Conservation (phyloP, 805 yeast species). For the Myxozyma neglecta region DNA sequence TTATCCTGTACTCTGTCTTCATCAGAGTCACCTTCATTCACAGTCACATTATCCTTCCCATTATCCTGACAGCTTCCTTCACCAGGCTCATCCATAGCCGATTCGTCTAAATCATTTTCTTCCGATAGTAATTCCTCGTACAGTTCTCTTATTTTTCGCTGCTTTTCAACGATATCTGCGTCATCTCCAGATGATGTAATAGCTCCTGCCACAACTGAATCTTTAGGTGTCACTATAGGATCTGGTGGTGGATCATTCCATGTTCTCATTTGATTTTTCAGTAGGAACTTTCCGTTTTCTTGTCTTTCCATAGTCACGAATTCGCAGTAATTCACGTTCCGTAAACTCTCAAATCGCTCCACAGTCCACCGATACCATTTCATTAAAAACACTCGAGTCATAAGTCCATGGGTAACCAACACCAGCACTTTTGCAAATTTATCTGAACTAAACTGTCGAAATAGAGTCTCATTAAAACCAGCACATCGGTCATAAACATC, state of each 20-base stretch:
- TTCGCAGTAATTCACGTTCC: constrained; percentile 83
- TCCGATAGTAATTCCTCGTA: not conserved
- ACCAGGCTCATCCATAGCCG: not conserved
- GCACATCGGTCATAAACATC: constrained; percentile 92
- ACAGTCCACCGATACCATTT: constrained; percentile 94
- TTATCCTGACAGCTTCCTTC: not conserved
- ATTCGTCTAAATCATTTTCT: not conserved
- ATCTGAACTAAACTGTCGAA: constrained; percentile 69
- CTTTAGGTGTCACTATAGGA: not conserved
- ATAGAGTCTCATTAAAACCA: constrained; percentile 82
- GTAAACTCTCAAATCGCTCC: constrained; percentile 79
- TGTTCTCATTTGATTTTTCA: constrained; percentile 63
- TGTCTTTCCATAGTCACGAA: constrained; percentile 74
- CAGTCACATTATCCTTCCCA: not conserved
- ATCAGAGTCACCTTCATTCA: constrained; percentile 16
- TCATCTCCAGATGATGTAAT: not conserved
- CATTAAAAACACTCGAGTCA: constrained; percentile 90
- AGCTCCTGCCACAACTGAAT: not conserved
- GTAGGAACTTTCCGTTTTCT: constrained; percentile 49
- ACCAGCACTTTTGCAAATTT: constrained; percentile 79
- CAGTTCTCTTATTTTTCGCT: constrained; percentile 3
- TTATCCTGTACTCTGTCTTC: constrained; percentile 5
- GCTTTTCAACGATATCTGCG: constrained; percentile 1
- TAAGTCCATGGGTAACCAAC: constrained; percentile 88
- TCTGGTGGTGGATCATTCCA: constrained; percentile 57